Percentiles rank a stretch among this genome's conserved stretches.
Conservation (phyloP, 495 filamentous ascomycete species). For the Penicillium roqueforti region DNA sequence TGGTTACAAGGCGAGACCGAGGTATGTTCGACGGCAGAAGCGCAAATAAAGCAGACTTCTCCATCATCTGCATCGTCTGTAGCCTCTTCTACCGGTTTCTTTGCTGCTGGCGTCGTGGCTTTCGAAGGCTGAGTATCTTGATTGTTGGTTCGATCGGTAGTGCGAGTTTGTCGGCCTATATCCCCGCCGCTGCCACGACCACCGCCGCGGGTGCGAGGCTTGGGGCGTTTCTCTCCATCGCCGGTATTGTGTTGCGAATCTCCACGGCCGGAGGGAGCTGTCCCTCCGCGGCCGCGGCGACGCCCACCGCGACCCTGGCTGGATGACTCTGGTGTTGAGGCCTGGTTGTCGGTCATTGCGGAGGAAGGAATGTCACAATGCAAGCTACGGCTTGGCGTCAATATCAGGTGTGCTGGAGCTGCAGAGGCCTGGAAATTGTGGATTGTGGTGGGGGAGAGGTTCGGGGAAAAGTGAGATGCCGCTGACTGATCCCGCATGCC, state of each 20-base stretch:
- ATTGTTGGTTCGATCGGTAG: slow-evolving; percentile 14
- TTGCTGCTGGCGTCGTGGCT: slow-evolving; percentile 15
- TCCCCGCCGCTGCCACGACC: slow-evolving; percentile 26
- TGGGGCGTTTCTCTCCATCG: slow-evolving; percentile 24
- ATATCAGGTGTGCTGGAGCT: slow-evolving; percentile 13
- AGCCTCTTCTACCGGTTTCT: slow-evolving; percentile 24
- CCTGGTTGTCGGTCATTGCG: slow-evolving; percentile 38
- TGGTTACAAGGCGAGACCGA: slow-evolving; percentile 92
- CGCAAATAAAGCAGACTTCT: slow-evolving; percentile 96
- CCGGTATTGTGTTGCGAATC: slow-evolving; percentile 20
- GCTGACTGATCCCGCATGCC: slow-evolving; percentile 27
- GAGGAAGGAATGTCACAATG: slow-evolving; percentile 1
- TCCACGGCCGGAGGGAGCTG: slow-evolving; percentile 23
- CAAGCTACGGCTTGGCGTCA: slow-evolving; percentile 4
- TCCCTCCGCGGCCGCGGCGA: slow-evolving; percentile 41
- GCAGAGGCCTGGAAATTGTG: slow-evolving; percentile 11
- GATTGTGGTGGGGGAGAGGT: slow-evolving; percentile 17
- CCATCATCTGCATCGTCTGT: slow-evolving; percentile 59
- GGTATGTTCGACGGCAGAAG: slow-evolving; percentile 76
- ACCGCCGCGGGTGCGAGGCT: slow-evolving; percentile 35
- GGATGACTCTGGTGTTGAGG: slow-evolving; percentile 28
- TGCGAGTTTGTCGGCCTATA: slow-evolving; percentile 26
- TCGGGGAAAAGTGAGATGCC: slow-evolving; percentile 17
- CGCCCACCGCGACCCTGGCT: slow-evolving; percentile 37
- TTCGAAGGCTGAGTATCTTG: slow-evolving; percentile 8